Conservation (phyloP, 768 basidiomycete species). For the Agrocybe pediades region DNA sequence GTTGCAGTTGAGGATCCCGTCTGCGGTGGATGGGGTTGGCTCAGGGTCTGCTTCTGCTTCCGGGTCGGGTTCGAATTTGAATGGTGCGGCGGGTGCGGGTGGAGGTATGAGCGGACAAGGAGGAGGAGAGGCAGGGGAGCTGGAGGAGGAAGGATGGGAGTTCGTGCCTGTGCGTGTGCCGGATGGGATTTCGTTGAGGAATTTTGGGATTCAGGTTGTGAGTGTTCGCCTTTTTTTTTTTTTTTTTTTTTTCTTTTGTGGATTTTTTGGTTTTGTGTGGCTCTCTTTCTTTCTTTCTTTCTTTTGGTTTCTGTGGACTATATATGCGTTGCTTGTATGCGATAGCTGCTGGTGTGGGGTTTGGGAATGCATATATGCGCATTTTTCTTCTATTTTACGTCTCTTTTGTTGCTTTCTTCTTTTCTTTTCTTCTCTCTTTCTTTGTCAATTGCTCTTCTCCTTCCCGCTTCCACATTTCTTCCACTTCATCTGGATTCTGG, state of each 20-base stretch:
- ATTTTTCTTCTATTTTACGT: too few relatives aligned
- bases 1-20: not conserved
- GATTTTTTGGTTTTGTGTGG: not conserved
- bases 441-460: constrained; percentile 1
- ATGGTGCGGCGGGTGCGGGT: not conserved
- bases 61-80: not conserved
- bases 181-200: constrained; percentile 80
- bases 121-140: not conserved
- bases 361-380: not conserved
- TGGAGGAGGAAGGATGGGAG: constrained; percentile 45
- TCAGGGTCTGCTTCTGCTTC: not conserved
- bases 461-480: too few relatives aligned
- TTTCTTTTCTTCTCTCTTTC: not conserved
- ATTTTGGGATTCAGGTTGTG: constrained; percentile 89
- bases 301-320: too few relatives aligned
- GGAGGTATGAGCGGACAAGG: constrained; percentile 3
- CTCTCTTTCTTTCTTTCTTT: not conserved
- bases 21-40: not conserved
- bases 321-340: too few relatives aligned
- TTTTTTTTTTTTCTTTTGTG: constrained; percentile 3
- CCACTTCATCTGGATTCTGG: not conserved
- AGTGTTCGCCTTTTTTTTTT: constrained; percentile 34
- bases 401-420: too few relatives aligned
- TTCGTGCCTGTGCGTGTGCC: constrained; percentile 75
- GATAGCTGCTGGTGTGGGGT: too few relatives aligned